Conservation (phyloP, 768 basidiomycete species). For the Lepiota brunneoincarnata region DNA sequence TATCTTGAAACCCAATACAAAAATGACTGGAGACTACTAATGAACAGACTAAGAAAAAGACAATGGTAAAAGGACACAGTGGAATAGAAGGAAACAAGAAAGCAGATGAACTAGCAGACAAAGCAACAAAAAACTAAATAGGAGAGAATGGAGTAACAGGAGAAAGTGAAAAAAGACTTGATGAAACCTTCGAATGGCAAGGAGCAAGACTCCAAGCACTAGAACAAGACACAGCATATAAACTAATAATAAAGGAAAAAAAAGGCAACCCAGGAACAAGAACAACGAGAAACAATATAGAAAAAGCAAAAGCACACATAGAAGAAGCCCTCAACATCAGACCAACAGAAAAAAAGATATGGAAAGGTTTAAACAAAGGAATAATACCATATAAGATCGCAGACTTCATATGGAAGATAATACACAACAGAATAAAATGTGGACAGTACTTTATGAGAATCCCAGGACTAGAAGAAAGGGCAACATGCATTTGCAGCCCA, state of each 20-base stretch:
- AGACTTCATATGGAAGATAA: conserved; percentile 18
- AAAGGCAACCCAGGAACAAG: neutral
- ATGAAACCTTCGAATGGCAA: neutral
- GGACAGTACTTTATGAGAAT: conserved; percentile 9
- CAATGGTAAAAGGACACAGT: conserved; percentile 16
- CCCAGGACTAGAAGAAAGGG: conserved; percentile 3
- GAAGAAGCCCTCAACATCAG: neutral
- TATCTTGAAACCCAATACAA: conserved; percentile 7
- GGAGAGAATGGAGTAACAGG: too few relatives aligned
- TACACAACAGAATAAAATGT: conserved; percentile 15
- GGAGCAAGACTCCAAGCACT: neutral
- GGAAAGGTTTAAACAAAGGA: conserved; percentile 8
- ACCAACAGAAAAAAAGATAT: neutral
- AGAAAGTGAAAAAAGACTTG: too few relatives aligned
- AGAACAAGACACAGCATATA: neutral
- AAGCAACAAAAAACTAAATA: conserved; percentile 7
- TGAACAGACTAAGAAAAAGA: neutral
- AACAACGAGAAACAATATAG: neutral
- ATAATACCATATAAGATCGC: conserved; percentile 7
- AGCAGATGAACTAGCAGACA: conserved; percentile 12
- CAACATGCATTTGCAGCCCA: conserved; percentile 12
- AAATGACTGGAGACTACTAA: neutral
- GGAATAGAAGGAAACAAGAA: conserved; percentile 15
- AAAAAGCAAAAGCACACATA: neutral
- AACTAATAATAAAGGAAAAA: neutral